A percentile compares a stretch with the other conserved stretches of the same genome.
Evolutionary conservation across 306 rosid genomes (phyloP).

Genomic region (Arachis hypogaea): DNA sequence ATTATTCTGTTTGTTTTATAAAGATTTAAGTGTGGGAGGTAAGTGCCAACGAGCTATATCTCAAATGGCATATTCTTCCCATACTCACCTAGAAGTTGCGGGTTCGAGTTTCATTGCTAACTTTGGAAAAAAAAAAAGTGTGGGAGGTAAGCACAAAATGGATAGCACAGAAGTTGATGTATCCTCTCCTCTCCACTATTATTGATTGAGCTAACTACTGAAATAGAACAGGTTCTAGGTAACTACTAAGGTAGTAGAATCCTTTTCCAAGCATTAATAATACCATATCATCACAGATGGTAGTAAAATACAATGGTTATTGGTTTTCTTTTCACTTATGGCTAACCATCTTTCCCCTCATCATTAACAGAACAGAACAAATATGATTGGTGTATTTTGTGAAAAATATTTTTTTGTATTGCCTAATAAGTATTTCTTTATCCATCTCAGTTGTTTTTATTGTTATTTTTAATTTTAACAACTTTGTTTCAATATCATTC

Average conservation of each 20-base stretch:
- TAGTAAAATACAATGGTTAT: neutral
- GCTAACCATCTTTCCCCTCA: slow-evolving; percentile 13
- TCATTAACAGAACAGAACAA: slow-evolving; percentile 12
- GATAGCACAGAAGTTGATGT: neutral
- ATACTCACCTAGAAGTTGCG: no score
- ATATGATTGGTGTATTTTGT: slow-evolving; percentile 17
- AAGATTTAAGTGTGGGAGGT: neutral
- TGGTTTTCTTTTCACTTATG: slow-evolving; percentile 21
- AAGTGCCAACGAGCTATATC: no score
- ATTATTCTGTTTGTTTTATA: slow-evolving; percentile 10
- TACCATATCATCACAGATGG: neutral
- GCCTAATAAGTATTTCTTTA: slow-evolving; percentile 1
- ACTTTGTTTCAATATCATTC: slow-evolving; percentile 33
- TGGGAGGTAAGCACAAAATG: neutral
- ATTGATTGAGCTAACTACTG: slow-evolving; percentile 17
- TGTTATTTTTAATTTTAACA: slow-evolving; percentile 28
- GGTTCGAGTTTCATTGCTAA: no score
- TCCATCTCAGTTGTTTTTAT: slow-evolving; percentile 20
- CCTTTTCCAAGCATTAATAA: neutral
- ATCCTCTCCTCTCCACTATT: neutral
- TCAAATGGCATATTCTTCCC: no score
- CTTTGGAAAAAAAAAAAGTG: no score
- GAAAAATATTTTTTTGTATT: neutral
- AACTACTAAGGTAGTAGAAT: neutral
- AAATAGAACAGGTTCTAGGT: neutral